phyloP scores from a whole-genome alignment of 202 grass and related monocot genomes.

The Alloteropsis angusta region DNA sequence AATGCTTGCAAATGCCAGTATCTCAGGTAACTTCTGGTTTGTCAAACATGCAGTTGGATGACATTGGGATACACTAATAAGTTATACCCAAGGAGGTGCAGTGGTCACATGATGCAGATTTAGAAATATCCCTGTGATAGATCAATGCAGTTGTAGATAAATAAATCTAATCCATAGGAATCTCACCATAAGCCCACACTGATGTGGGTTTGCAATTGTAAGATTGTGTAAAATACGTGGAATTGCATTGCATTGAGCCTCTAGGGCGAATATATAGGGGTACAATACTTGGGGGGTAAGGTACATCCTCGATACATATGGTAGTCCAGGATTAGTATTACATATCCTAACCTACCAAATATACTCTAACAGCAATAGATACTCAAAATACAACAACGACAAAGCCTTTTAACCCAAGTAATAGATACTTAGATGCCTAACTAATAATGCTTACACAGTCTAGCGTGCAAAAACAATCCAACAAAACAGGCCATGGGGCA shows the following conservation, averaged over 20 bases:
- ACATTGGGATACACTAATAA: not conserved
- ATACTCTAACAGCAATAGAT: too few species aligned
- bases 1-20: not conserved
- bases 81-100: not conserved
- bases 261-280: too few species aligned
- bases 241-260: too few species aligned
- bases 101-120: not conserved
- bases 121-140: not conserved
- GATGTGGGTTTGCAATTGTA: too few species aligned
- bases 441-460: conserved; percentile 1
- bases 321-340: too few species aligned
- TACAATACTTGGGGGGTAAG: too few species aligned
- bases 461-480: not conserved
- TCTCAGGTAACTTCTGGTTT: not conserved
- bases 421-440: not conserved
- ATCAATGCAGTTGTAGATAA: not conserved
- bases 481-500: not conserved
- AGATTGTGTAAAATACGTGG: too few species aligned
- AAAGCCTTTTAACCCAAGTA: not conserved
- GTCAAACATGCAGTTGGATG: not conserved
- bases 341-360: too few species aligned
- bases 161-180: not conserved
- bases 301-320: too few species aligned
- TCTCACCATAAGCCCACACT: too few species aligned
- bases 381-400: too few species aligned